Evolutionary conservation across 371 early-diverging fungal genomes (phyloP).

Genomic region (Mucor irregularis): DNA sequence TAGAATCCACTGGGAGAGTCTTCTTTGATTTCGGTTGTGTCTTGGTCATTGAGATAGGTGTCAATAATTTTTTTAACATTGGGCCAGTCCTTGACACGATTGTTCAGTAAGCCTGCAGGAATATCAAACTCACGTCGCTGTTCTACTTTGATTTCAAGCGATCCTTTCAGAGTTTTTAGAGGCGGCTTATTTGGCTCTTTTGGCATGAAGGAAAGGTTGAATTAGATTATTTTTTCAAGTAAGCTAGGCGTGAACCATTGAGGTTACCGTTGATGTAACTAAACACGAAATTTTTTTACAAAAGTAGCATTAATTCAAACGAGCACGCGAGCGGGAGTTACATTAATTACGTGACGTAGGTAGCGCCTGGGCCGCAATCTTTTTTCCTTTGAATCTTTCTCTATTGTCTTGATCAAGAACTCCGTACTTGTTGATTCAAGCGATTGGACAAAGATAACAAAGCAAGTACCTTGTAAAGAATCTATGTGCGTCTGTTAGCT

Average conservation of each 20-base stretch:
- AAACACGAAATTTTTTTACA: background rate
- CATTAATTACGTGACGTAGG: too few relatives aligned
- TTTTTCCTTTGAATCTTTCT: too few relatives aligned
- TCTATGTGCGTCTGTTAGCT: background rate
- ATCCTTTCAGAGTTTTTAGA: background rate
- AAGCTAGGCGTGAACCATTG: background rate
- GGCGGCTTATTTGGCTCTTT: background rate
- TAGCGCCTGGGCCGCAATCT: too few relatives aligned
- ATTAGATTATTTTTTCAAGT: too few relatives aligned
- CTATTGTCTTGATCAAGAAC: too few relatives aligned
- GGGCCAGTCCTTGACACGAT: background rate
- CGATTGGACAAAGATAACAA: background rate
- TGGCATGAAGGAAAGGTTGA: background rate
- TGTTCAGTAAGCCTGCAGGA: background rate
- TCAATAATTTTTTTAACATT: background rate
- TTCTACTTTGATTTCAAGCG: background rate
- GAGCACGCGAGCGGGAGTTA: too few relatives aligned
- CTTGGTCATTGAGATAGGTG: background rate
- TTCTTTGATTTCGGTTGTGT: background rate
- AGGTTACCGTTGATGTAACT: background rate
- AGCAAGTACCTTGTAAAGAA: background rate
- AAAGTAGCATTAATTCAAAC: too few relatives aligned
- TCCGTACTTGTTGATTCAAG: background rate
- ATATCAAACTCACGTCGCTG: background rate
- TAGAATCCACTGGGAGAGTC: background rate